Conservation (phyloP, 2,329 filamentous ascomycete species). For the Zopfia rhizophila region DNA sequence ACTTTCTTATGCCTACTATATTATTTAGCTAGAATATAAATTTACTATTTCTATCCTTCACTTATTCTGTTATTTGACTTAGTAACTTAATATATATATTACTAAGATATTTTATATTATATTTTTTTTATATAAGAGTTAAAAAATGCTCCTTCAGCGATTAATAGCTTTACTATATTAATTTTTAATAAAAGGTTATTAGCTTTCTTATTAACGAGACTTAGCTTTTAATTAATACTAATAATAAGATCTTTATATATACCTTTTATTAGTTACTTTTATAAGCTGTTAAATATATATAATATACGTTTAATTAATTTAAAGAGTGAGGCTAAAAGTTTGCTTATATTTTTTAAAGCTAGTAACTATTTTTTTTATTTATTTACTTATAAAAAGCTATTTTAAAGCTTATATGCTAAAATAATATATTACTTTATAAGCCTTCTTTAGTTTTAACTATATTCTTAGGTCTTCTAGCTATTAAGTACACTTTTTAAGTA, state of each 20-base stretch:
- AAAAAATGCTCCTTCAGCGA: neutral
- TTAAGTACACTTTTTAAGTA: conserved; percentile 2
- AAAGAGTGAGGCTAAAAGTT: conserved; percentile 34
- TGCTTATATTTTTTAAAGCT: conserved; percentile 33
- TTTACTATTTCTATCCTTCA: conserved; percentile 3
- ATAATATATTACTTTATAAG: conserved; percentile 34
- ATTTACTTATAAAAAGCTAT: conserved; percentile 48
- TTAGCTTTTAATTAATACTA: no score
- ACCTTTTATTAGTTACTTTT: neutral
- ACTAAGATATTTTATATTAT: conserved; percentile 14
- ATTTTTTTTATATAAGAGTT: neutral
- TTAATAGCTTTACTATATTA: neutral
- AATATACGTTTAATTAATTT: conserved; percentile 40
- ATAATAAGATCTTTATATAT: neutral
- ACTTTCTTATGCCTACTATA: no score
- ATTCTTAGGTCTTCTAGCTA: neutral
- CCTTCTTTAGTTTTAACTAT: neutral
- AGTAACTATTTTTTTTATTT: conserved; percentile 37
- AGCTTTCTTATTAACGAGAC: no score
- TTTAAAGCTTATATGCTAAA: conserved; percentile 44
- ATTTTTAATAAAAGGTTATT: no score
- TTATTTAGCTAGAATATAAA: conserved; percentile 34
- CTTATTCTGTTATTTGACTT: conserved; percentile 19
- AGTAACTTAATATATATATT: conserved; percentile 24
- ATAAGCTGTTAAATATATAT: conserved; percentile 29